A percentile compares a stretch with the other conserved stretches of the same genome.
These are phyloP conservation scores for Sugiyamaella japonica DNA, from an alignment of 1,139 yeast species.

Conservation along the genomic window DNA sequence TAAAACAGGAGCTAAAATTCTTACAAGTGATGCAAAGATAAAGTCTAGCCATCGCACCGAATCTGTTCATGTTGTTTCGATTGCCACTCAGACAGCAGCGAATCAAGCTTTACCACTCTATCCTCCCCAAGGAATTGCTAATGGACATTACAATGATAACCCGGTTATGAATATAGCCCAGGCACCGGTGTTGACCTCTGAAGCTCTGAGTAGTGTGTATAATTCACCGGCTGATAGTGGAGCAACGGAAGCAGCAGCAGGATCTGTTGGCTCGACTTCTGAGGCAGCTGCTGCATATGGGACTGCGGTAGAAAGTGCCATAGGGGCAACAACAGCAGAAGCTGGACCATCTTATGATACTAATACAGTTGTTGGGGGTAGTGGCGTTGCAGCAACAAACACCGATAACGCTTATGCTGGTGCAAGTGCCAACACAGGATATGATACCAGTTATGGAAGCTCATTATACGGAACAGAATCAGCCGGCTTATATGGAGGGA, in stretches of 20 bases:
- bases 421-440: neutral
- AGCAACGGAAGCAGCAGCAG: neutral
- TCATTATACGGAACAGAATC: conserved; percentile 3
- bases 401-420: neutral
- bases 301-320: neutral
- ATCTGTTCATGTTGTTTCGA: neutral
- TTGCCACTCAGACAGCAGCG: neutral
- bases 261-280: neutral
- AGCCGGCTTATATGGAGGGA: neutral
- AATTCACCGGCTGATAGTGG: neutral
- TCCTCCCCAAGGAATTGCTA: conserved; percentile 11
- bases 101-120: conserved; percentile 7
- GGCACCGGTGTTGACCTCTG: conserved; percentile 8
- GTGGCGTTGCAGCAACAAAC: neutral
- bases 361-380: neutral
- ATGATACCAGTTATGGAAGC: neutral
- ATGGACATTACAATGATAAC: conserved; percentile 5
- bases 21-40: neutral
- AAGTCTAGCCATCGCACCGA: neutral
- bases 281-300: neutral
- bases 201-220: conserved; percentile 8
- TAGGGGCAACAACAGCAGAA: neutral
- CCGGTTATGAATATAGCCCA: conserved; percentile 13
- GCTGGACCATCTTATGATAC: neutral
- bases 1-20: neutral